Evolutionary conservation across 768 basidiomycete species (phyloP), one percentile per base, ranked within the genome.

Genomic region (Mycena olivaceomarginata): DNA sequence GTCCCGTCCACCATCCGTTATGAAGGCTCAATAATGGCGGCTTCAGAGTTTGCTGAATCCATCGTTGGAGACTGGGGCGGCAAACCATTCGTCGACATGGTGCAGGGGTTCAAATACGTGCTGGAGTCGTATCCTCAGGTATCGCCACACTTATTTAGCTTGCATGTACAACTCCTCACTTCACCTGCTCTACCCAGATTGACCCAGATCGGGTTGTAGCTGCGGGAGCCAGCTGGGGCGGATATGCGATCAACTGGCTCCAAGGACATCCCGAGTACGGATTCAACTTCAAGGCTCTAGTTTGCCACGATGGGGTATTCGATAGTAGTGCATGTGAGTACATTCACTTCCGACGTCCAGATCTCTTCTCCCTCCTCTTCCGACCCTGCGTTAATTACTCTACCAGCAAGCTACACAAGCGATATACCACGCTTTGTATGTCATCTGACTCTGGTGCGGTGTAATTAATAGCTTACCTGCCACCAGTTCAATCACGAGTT

Each of bases 241-340:
- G 96, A 76, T 97, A 95, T 84, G 95, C 96, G 16, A 94, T 97
- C 87, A 96, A 97, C 84, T 98, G 96, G 96, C 97, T 98, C 70
- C 96, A 98, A 85, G 97, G 97, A 0, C 96, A 98, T 82, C 95
- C 96, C 12, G 97, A 98, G 80, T 96, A 90, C 77, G 94, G 91
- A 3, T 97, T 97, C 83, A 91, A 91, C 31, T 98, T 99, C 90
- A 98, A 98, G 86, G 96, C 97, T 5, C 89, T 99, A 59, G 92
- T 98, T 16, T 94, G 93, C 79, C 98, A 99, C 82, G 98, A 99
- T 82, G 98, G 98, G 11, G 95, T 95, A 37, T 97, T 97, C 79
- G 95, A 96, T 80, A 89, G 94, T 5, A 89, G 85, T 10, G 94
- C 63, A 96, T 94, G 78, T 78, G 31, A 75, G 39, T 66, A 10